Evolutionary conservation across 306 rosid species (phyloP).

Genomic region (Sphenostylis stenocarpa): DNA sequence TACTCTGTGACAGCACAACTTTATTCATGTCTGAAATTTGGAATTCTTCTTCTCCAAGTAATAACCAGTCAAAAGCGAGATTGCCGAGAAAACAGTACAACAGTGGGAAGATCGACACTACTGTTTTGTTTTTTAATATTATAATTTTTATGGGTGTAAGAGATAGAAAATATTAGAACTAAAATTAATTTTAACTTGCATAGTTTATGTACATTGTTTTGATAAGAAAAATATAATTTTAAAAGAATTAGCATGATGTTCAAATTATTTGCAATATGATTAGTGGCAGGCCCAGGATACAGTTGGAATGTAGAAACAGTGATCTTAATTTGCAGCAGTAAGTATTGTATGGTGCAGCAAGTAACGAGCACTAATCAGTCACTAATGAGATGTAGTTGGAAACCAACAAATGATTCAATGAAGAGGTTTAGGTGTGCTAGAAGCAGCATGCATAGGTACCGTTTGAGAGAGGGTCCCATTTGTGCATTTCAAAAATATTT

Average conservation of each 20-base stretch:
- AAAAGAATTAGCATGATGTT: neutral
- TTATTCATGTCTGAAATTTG: conserved; percentile 1
- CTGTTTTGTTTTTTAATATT: neutral
- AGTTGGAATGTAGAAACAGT: neutral
- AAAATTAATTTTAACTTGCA: too few species aligned
- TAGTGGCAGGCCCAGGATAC: neutral
- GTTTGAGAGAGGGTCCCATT: conserved; percentile 67
- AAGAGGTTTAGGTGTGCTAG: neutral
- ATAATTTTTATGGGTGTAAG: too few species aligned
- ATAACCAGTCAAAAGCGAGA: conserved; percentile 21
- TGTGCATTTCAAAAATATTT: conserved; percentile 51
- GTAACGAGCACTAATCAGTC: neutral
- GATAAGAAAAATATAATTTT: too few species aligned
- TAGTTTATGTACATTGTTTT: too few species aligned
- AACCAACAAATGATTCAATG: conserved; percentile 19
- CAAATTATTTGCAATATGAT: neutral
- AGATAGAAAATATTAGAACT: too few species aligned
- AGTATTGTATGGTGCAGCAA: neutral
- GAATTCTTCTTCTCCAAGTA: conserved; percentile 10
- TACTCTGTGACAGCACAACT: conserved; percentile 15
- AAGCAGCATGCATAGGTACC: conserved; percentile 33
- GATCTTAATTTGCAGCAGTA: neutral
- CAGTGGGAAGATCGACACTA: neutral
- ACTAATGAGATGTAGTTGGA: conserved; percentile 41
- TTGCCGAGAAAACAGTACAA: conserved; percentile 9